phyloP scores from a whole-genome alignment of 2,329 filamentous ascomycete species.

The Xylariaceae sp. region DNA sequence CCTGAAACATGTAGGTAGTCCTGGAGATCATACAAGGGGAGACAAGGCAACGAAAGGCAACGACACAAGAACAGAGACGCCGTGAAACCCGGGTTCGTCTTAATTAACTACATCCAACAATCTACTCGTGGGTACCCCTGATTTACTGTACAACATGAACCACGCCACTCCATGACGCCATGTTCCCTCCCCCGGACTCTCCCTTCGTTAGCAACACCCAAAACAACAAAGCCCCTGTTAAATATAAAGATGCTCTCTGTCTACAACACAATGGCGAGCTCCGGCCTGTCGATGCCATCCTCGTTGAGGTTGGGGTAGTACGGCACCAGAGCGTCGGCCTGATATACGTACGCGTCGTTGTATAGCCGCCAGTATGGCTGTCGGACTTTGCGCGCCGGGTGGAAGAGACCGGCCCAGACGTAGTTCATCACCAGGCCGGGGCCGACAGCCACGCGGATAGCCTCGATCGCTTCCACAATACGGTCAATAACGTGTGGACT shows the following conservation, averaged over 20 bases:
- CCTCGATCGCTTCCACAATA: constrained; percentile 95
- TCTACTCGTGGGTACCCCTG: background rate
- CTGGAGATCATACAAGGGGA: background rate
- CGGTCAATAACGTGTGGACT: constrained; percentile 97
- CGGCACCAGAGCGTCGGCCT: constrained; percentile 89
- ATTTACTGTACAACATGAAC: constrained; percentile 11
- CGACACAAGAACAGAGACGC: background rate
- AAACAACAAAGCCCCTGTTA: background rate
- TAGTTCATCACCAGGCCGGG: constrained; percentile 95
- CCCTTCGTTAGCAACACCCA: constrained; percentile 2
- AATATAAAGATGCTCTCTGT: constrained; percentile 1
- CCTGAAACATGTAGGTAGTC: background rate
- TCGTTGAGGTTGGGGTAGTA: constrained; percentile 88
- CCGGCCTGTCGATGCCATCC: constrained; percentile 70
- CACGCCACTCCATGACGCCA: constrained; percentile 13
- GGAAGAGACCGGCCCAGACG: constrained; percentile 95
- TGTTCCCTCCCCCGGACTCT: background rate
- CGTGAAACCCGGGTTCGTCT: background rate
- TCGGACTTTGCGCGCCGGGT: constrained; percentile 90
- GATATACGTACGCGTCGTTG: constrained; percentile 94
- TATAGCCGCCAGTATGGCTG: constrained; percentile 95
- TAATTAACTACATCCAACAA: constrained; percentile 7
- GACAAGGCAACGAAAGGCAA: background rate
- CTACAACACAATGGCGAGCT: constrained; percentile 76
- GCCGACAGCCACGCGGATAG: constrained; percentile 87